These are phyloP conservation scores for Leavenworthia alabamica DNA, from an alignment of 345 rosid genomes.

Conservation along the genomic window DNA sequence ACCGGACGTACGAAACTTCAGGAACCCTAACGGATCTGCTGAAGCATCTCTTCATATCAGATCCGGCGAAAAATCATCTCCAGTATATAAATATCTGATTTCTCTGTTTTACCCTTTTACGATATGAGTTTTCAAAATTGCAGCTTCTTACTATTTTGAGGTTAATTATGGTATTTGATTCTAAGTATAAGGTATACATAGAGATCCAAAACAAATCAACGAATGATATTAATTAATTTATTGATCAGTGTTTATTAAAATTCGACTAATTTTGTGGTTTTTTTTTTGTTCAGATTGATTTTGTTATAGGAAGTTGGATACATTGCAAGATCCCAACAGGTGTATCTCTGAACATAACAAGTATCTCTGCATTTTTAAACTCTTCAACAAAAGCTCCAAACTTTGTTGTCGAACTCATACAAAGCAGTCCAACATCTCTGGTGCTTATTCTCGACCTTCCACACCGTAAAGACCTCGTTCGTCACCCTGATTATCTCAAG, in stretches of 20 bases:
- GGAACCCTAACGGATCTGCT: constrained; percentile 47
- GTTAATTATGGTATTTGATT: too few species aligned
- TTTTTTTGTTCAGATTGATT: constrained; percentile 54
- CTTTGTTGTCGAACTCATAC: constrained; percentile 67
- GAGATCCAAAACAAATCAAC: too few species aligned
- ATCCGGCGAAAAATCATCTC: constrained; percentile 52
- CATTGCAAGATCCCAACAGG: constrained; percentile 71
- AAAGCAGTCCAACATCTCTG: constrained; percentile 50
- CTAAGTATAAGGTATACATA: too few species aligned
- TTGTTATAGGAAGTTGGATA: constrained; percentile 80
- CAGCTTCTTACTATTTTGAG: not conserved
- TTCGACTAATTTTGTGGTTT: not conserved
- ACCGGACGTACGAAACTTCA: constrained; percentile 47
- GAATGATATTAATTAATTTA: too few species aligned
- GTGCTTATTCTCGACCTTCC: constrained; percentile 71
- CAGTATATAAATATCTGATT: constrained; percentile 33
- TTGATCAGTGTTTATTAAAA: not conserved
- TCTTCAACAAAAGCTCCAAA: constrained; percentile 74
- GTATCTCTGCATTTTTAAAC: constrained; percentile 62
- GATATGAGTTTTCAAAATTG: not conserved
- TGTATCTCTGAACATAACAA: constrained; percentile 64
- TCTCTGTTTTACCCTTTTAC: not conserved
- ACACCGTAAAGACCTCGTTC: constrained; percentile 70
- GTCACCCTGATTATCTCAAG: constrained; percentile 59
- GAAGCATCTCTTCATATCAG: constrained; percentile 58